Evolutionary conservation across 1,284 basidiomycete species (phyloP), one percentile per base, ranked within the genome.

Genomic region (Cryptococcus depauperatus): DNA sequence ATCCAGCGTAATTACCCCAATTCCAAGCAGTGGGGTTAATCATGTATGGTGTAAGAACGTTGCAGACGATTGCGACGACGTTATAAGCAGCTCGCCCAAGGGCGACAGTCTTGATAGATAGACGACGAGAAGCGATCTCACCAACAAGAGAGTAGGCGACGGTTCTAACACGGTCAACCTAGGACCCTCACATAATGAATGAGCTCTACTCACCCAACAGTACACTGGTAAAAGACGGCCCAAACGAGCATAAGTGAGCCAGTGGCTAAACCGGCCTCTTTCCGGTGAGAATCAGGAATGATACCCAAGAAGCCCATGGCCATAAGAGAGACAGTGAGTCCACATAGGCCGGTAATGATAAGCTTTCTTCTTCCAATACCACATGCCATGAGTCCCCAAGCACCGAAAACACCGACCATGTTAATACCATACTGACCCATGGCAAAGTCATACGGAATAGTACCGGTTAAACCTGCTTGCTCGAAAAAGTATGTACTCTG

Each of bases 81-180:
- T 64, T 63, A 58, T 70, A 71, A 1, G 58, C 50, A 43, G 59
- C 61, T 39, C 77, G 70, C 26, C 73, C 71, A 21, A 79, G 66
- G 1, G 73, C 76, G 50, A 77, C 69, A 2, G 76, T 75, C 66
- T 78, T 78, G 54, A 74, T 70, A 37, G 71, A 63, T 5, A 76
- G 65, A 21, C 74, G 66, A 16, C 72, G 70, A n/a, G 74, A 71
- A 0, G 70, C 63, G 34, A 75, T 59, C 45, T 76, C 75, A 14
- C 73, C 69, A 7, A 75, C 73, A 39, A 76, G 59, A 33, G 66
- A 68, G 58, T 71, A 74, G 13, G 51, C 56, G 37, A 62, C 48
- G 27, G 58, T 59, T 13, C 52, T 53, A 29, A 35, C 11, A 19
- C 22, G 13, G n/a, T 10, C 14, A 26, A 35, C 26, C 40, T 18